Conservation (phyloP, 1,284 basidiomycete species). For the Singerocomus inundabilis region DNA sequence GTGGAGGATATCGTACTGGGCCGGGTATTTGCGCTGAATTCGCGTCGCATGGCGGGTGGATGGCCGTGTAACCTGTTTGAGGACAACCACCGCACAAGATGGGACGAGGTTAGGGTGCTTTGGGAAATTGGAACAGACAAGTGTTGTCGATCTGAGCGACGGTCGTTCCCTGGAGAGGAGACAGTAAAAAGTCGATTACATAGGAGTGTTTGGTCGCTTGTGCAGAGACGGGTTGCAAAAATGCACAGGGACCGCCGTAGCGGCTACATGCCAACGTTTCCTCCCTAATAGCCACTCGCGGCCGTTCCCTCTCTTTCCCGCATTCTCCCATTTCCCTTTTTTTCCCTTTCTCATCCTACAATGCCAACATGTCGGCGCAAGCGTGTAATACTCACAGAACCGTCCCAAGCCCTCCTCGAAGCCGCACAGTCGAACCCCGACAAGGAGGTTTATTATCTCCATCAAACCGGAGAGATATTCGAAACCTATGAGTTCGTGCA, state of each 20-base stretch:
- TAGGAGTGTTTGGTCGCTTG: conserved; percentile 23
- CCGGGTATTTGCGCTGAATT: conserved; percentile 2
- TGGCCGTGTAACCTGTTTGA: conserved; percentile 3
- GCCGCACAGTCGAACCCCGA: conserved; percentile 59
- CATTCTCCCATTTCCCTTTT: conserved; percentile 27
- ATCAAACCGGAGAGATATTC: conserved; percentile 94
- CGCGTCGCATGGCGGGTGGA: conserved; percentile 15
- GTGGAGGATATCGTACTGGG: conserved; percentile 3
- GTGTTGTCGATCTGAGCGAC: conserved; percentile 5
- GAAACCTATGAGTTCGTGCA: conserved; percentile 83
- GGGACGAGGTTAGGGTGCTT: not conserved
- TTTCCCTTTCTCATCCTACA: conserved; percentile 25
- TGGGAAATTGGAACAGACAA: conserved; percentile 7
- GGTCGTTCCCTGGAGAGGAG: conserved; percentile 1
- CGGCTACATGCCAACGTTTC: conserved; percentile 40
- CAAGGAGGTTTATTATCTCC: conserved; percentile 84
- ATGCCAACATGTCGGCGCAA: conserved; percentile 93
- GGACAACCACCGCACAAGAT: not conserved
- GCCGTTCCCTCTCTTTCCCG: conserved; percentile 38
- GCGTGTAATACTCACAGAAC: conserved; percentile 83
- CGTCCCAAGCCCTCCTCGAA: conserved; percentile 64
- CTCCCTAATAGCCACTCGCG: conserved; percentile 42
- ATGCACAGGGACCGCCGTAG: conserved; percentile 36
- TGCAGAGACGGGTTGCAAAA: conserved; percentile 33
- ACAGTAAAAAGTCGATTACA: conserved; percentile 7